Percentiles rank a stretch among this genome's conserved stretches.
These are phyloP conservation scores for Claviceps arundinis DNA, from an alignment of 2,329 filamentous ascomycete genomes.

Conservation along the genomic window DNA sequence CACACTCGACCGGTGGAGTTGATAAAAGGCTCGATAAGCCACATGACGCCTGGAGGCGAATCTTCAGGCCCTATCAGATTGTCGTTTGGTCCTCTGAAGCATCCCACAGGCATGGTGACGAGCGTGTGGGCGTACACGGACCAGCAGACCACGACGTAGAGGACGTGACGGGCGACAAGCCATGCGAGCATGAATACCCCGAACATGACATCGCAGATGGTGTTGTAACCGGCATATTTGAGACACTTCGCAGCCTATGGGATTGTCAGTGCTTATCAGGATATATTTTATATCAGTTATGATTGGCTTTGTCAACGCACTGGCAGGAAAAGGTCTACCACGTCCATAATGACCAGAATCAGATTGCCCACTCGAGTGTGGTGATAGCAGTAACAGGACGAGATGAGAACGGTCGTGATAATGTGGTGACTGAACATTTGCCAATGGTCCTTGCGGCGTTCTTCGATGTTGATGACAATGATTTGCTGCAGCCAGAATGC, in stretches of 20 bases:
- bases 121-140: conserved; percentile 61
- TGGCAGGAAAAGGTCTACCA: conserved; percentile 78
- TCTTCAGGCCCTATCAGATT: conserved; percentile 41
- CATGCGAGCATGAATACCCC: conserved; percentile 76
- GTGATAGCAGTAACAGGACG: conserved; percentile 73
- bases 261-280: background rate
- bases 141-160: conserved; percentile 70
- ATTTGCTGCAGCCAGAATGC: conserved; percentile 94
- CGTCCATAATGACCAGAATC: conserved; percentile 84
- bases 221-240: conserved; percentile 72
- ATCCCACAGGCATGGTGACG: conserved; percentile 49
- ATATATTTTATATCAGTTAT: background rate
- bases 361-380: conserved; percentile 79
- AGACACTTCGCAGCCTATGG: conserved; percentile 74
- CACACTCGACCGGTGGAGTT: conserved; percentile 63
- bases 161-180: conserved; percentile 69
- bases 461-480: conserved; percentile 86
- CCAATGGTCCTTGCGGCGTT: conserved; percentile 83
- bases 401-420: conserved; percentile 71
- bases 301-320: conserved; percentile 34
- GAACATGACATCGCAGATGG: conserved; percentile 69
- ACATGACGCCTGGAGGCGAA: conserved; percentile 36
- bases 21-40: conserved; percentile 62
- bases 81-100: conserved; percentile 50
- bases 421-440: conserved; percentile 98